These are phyloP conservation scores for Leersia perrieri DNA, from an alignment of 176 grass and related monocot species.

Conservation along the genomic window DNA sequence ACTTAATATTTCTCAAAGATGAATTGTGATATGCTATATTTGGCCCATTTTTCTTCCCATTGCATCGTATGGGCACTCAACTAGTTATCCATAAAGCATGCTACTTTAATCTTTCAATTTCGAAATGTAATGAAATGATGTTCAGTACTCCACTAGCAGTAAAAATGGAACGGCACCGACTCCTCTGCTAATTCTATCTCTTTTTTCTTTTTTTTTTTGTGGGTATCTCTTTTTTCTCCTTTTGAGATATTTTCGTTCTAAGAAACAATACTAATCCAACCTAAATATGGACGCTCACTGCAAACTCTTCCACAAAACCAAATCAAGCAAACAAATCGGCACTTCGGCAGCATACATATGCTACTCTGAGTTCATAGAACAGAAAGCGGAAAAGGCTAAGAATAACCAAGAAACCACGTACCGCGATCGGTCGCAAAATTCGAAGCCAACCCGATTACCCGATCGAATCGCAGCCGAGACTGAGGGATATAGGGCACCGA, in stretches of 20 bases:
- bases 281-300: background rate
- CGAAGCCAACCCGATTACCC: background rate
- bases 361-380: too few relatives aligned
- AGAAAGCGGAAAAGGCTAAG: background rate
- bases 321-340: background rate
- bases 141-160: background rate
- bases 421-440: background rate
- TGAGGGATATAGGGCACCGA: background rate
- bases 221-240: too few relatives aligned
- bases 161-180: background rate
- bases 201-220: too few relatives aligned
- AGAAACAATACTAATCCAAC: background rate
- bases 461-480: background rate
- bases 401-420: conserved; percentile 17
- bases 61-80: too few relatives aligned
- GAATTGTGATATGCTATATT: too few relatives aligned
- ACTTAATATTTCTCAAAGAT: too few relatives aligned
- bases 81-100: too few relatives aligned
- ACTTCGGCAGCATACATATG: too few relatives aligned
- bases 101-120: too few relatives aligned
- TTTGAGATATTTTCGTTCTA: background rate
- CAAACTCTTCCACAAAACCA: background rate
- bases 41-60: too few relatives aligned
- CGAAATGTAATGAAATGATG: too few relatives aligned
- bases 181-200: background rate